These are phyloP conservation scores for Plenodomus biglobosus DNA, from an alignment of 2,329 filamentous ascomycete species.

Conservation along the genomic window DNA sequence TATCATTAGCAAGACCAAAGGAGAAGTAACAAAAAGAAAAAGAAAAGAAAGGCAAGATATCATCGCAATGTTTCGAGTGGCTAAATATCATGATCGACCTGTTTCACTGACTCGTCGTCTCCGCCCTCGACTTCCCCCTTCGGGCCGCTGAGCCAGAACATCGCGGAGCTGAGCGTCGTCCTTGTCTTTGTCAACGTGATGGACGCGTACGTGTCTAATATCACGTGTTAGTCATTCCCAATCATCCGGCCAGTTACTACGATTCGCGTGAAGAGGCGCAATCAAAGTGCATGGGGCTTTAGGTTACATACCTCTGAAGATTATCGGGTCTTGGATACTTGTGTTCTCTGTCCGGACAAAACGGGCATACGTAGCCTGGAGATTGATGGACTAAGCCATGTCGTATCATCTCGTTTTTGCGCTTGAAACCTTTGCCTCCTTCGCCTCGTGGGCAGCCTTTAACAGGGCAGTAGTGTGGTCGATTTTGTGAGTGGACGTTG, in stretches of 20 bases:
- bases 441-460: conserved; percentile 59
- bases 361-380: conserved; percentile 93
- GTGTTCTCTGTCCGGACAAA: conserved; percentile 90
- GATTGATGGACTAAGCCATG: conserved; percentile 89
- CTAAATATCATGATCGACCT: conserved; percentile 1
- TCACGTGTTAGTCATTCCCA: neutral
- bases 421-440: conserved; percentile 68
- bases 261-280: too few species aligned
- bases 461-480: conserved; percentile 66
- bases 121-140: conserved; percentile 79
- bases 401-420: conserved; percentile 71
- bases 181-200: conserved; percentile 86
- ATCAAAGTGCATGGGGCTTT: too few species aligned
- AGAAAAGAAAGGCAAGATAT: neutral
- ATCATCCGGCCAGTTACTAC: too few species aligned
- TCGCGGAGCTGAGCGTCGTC: conserved; percentile 80
- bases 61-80: neutral
- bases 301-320: conserved; percentile 82
- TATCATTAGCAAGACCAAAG: too few species aligned
- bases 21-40: too few species aligned
- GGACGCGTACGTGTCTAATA: conserved; percentile 84
- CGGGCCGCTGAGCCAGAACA: conserved; percentile 80
- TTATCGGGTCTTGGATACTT: conserved; percentile 95
- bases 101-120: conserved; percentile 61
- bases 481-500: conserved; percentile 64